Conservation (phyloP, 257 asterid species). For the Buddleja alternifolia region DNA sequence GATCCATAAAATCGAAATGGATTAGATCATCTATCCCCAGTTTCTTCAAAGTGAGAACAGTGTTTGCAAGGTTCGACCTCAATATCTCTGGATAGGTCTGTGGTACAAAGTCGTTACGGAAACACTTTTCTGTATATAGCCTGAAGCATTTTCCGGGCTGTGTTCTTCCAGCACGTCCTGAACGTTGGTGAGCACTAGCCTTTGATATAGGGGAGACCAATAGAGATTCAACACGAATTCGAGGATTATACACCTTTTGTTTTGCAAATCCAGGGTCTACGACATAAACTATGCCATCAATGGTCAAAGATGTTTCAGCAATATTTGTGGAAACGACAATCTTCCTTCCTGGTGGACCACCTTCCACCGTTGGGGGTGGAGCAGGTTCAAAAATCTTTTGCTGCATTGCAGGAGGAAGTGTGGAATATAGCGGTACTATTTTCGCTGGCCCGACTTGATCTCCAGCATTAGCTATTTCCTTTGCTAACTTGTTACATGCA, state of each 20-base stretch:
- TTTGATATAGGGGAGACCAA: conserved; percentile 98
- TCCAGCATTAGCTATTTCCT: conserved; percentile 79
- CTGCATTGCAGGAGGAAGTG: conserved; percentile 98
- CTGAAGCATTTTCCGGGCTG: conserved; percentile 98
- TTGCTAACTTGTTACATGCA: conserved; percentile 81
- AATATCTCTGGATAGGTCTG: conserved; percentile 95
- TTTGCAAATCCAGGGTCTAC: conserved; percentile 96
- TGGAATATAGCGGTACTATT: conserved; percentile 88
- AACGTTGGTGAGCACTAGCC: conserved; percentile 98
- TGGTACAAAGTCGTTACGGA: conserved; percentile 83
- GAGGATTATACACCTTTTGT: conserved; percentile 90
- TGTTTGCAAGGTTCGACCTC: conserved; percentile 88
- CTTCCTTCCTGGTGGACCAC: conserved; percentile 97
- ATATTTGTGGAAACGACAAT: conserved; percentile 93
- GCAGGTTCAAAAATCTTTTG: conserved; percentile 96
- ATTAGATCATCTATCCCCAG: conserved; percentile 91
- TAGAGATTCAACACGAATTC: conserved; percentile 91
- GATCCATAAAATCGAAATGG: conserved; percentile 98
- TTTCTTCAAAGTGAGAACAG: conserved; percentile 89
- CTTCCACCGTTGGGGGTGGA: conserved; percentile 83
- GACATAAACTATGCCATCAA: conserved; percentile 97
- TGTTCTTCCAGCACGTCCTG: conserved; percentile 99
- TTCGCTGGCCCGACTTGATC: conserved; percentile 91
- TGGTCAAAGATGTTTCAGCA: conserved; percentile 96
- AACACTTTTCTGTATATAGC: conserved; percentile 89